phyloP scores from a whole-genome alignment of 306 rosid genomes.

The Phaseolus lunatus region DNA sequence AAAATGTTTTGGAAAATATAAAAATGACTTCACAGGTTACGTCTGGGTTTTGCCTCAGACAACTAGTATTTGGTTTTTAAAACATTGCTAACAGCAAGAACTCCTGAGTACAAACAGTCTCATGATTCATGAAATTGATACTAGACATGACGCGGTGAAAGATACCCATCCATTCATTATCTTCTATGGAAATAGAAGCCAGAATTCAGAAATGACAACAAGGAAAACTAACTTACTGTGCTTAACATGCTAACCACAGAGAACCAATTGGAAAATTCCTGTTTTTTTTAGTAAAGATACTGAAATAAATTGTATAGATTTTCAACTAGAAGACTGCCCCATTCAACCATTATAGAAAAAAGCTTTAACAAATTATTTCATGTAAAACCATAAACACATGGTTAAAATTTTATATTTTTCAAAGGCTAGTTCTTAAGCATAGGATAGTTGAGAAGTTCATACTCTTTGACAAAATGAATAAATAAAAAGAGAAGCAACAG shows the following conservation, averaged over 20 bases:
- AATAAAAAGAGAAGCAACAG: constrained; percentile 17
- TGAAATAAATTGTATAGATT: background rate
- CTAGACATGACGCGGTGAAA: constrained; percentile 13
- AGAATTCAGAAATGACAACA: constrained; percentile 31
- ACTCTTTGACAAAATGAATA: constrained; percentile 9
- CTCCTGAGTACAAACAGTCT: constrained; percentile 24
- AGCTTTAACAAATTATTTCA: background rate
- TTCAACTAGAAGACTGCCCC: too few species aligned
- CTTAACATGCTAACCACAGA: background rate
- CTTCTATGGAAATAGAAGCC: constrained; percentile 1
- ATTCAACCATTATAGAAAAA: too few species aligned
- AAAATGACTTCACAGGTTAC: constrained; percentile 9
- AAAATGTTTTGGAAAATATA: constrained; percentile 3
- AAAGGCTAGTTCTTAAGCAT: constrained; percentile 14
- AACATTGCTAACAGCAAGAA: constrained; percentile 24
- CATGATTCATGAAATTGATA: constrained; percentile 12
- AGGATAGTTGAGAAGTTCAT: constrained; percentile 23
- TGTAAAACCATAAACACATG: background rate
- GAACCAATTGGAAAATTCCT: background rate
- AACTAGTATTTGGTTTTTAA: constrained; percentile 16
- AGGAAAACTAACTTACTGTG: constrained; percentile 2
- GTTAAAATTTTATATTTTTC: constrained; percentile 15
- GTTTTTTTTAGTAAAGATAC: constrained; percentile 5
- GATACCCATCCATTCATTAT: constrained; percentile 18
- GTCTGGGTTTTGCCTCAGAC: background rate